Evolutionary conservation across 345 rosid genomes (phyloP).

Genomic region (Syzygium aromaticum): DNA sequence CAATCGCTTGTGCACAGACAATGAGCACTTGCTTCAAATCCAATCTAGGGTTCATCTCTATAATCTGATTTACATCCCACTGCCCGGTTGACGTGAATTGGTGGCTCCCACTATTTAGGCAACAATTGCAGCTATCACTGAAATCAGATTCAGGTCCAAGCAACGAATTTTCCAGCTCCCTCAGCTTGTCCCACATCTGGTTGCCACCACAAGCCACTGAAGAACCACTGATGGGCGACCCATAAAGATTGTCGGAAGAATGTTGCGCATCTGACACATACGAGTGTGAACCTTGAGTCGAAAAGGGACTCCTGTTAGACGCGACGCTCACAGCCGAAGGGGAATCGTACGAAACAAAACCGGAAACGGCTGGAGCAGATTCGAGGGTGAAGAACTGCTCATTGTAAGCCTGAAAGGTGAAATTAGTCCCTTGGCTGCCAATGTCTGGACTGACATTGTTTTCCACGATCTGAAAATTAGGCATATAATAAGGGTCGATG

Average conservation of each 20-base stretch:
- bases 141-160: constrained; percentile 55
- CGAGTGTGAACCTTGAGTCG: constrained; percentile 82
- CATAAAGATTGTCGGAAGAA: constrained; percentile 53
- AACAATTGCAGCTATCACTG: constrained; percentile 36
- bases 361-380: constrained; percentile 50
- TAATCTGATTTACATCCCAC: constrained; percentile 40
- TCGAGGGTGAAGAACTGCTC: constrained; percentile 74
- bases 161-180: constrained; percentile 57
- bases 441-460: constrained; percentile 34
- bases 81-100: constrained; percentile 20
- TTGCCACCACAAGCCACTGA: constrained; percentile 41
- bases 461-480: constrained; percentile 42
- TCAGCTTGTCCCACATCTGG: constrained; percentile 49
- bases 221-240: constrained; percentile 74
- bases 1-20: constrained; percentile 57
- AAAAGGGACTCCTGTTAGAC: constrained; percentile 62
- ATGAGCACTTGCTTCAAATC: constrained; percentile 55
- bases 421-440: constrained; percentile 29
- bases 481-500: constrained; percentile 31
- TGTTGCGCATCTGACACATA: constrained; percentile 60
- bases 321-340: constrained; percentile 57
- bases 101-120: constrained; percentile 28
- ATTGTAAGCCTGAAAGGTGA: constrained; percentile 35
- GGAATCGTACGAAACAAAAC: constrained; percentile 43
- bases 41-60: constrained; percentile 44